A percentile compares a stretch with the other conserved stretches of the same genome.
Evolutionary conservation across 345 rosid genomes (phyloP).

Genomic region (Streptanthus diversifolius): DNA sequence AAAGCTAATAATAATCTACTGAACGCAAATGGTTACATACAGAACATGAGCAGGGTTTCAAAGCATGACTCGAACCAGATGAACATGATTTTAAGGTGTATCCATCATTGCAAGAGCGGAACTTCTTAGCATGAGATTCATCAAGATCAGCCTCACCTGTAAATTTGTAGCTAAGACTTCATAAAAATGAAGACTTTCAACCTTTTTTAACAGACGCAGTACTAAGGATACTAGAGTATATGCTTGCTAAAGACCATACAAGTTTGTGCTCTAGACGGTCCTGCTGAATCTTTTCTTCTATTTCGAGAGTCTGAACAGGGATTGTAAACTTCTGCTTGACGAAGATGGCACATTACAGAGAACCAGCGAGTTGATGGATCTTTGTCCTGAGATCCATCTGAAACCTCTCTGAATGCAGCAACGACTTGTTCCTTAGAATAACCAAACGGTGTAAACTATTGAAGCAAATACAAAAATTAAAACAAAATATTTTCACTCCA

Average conservation of each 20-base stretch:
- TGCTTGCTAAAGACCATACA: slow-evolving; percentile 11
- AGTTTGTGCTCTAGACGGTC: slow-evolving; percentile 17
- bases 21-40: slow-evolving; percentile 47
- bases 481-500: not conserved
- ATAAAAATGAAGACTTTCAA: slow-evolving; percentile 20
- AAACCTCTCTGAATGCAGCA: slow-evolving; percentile 54
- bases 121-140: slow-evolving; percentile 33
- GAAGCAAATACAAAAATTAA: slow-evolving; percentile 17
- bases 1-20: slow-evolving; percentile 1
- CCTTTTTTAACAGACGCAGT: not conserved
- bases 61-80: slow-evolving; percentile 30
- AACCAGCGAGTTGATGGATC: slow-evolving; percentile 63
- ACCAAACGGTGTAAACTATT: slow-evolving; percentile 55
- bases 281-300: slow-evolving; percentile 23
- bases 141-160: slow-evolving; percentile 49
- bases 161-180: slow-evolving; percentile 17
- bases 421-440: slow-evolving; percentile 60
- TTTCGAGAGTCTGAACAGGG: slow-evolving; percentile 32
- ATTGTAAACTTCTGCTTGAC: slow-evolving; percentile 59
- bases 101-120: slow-evolving; percentile 36
- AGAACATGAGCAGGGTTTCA: slow-evolving; percentile 62
- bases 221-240: not conserved
- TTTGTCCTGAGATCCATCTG: slow-evolving; percentile 49
- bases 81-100: slow-evolving; percentile 31
- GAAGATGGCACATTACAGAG: slow-evolving; percentile 61